Evolutionary conservation across 768 basidiomycete species (phyloP).

Genomic region (Melanogaster broomeanus): DNA sequence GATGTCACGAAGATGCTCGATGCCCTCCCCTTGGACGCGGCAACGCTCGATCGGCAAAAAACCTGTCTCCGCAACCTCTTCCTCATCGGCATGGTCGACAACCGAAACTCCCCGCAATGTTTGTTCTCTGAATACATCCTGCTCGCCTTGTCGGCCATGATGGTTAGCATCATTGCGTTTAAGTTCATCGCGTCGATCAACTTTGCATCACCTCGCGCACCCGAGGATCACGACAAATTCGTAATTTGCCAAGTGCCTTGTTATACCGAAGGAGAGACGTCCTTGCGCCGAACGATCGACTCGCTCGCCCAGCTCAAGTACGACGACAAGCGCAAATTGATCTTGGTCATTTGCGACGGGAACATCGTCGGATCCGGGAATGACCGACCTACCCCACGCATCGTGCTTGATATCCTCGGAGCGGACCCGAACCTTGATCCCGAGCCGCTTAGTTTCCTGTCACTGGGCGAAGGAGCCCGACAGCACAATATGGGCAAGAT

Average conservation of each 20-base stretch:
- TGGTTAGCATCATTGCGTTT: conserved; percentile 95
- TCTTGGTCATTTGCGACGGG: conserved; percentile 94
- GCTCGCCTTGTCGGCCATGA: conserved; percentile 83
- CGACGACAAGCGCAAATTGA: conserved; percentile 95
- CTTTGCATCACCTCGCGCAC: conserved; percentile 76
- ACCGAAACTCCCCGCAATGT: conserved; percentile 89
- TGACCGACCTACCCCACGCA: conserved; percentile 93
- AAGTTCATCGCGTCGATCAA: conserved; percentile 93
- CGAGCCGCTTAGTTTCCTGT: conserved; percentile 92
- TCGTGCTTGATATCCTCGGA: conserved; percentile 95
- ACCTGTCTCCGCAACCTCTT: conserved; percentile 93
- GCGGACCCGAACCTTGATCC: conserved; percentile 92
- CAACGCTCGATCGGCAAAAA: conserved; percentile 69
- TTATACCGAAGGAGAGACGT: conserved; percentile 94
- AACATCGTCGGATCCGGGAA: conserved; percentile 98
- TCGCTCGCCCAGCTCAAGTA: conserved; percentile 93
- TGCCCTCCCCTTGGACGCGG: conserved; percentile 56
- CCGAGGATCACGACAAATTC: conserved; percentile 96
- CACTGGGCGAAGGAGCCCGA: conserved; percentile 90
- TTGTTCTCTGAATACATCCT: conserved; percentile 90
- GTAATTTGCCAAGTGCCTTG: conserved; percentile 98
- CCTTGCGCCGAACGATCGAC: conserved; percentile 87
- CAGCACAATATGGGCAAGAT: conserved; percentile 99
- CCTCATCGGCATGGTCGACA: conserved; percentile 89
- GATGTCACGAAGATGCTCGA: conserved; percentile 83